phyloP scores from a whole-genome alignment of 805 yeast genomes.

The Sugiyamaella qingdaonensis region DNA sequence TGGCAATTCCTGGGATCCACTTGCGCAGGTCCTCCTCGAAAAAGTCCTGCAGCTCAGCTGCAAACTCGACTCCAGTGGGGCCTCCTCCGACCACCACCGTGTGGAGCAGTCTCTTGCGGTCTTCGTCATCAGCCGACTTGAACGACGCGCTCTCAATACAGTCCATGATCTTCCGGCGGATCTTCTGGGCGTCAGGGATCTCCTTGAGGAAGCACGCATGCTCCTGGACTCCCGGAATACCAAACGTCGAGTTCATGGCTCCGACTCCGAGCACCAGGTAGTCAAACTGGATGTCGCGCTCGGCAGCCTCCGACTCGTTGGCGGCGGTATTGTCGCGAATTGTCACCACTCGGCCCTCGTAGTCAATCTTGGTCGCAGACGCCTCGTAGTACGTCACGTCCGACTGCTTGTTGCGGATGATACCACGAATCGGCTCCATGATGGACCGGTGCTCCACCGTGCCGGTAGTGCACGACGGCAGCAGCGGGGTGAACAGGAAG shows the following conservation, averaged over 20 bases:
- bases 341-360: conserved; percentile 57
- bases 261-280: conserved; percentile 91
- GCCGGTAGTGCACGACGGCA: conserved; percentile 94
- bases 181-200: conserved; percentile 79
- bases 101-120: conserved; percentile 77
- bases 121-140: conserved; percentile 57
- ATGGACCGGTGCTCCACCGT: conserved; percentile 85
- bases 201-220: conserved; percentile 87
- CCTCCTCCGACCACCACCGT: conserved; percentile 98
- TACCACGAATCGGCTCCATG: conserved; percentile 86
- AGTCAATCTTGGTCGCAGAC: conserved; percentile 80
- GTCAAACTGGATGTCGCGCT: conserved; percentile 60
- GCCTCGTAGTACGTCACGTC: conserved; percentile 88
- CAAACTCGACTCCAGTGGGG: conserved; percentile 90
- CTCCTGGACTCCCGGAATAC: conserved; percentile 87
- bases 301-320: conserved; percentile 32
- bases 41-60: conserved; percentile 94
- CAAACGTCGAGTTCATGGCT: conserved; percentile 90
- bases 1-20: conserved; percentile 83
- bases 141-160: conserved; percentile 87
- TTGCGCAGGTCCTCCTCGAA: conserved; percentile 83
- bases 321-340: conserved; percentile 37
- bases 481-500: conserved; percentile 90
- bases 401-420: conserved; percentile 68
- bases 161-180: conserved; percentile 78